These are phyloP conservation scores for Thielaviopsis ethacetica DNA, from an alignment of 2,329 filamentous ascomycete species.

Conservation along the genomic window DNA sequence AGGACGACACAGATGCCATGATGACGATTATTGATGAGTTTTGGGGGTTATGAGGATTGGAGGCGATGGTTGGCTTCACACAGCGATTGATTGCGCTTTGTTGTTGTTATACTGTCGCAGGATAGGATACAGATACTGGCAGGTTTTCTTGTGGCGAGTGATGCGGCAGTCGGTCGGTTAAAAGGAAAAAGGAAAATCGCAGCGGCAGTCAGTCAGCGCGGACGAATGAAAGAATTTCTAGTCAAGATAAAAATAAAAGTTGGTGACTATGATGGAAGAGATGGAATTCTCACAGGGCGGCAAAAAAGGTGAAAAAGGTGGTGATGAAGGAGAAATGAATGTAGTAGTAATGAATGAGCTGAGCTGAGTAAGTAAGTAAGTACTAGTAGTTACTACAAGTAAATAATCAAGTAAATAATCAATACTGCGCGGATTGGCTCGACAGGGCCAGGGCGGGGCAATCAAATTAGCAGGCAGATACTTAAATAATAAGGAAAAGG, in stretches of 20 bases:
- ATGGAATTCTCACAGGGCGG: too few relatives aligned
- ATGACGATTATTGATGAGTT: conserved; percentile 4
- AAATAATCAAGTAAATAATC: too few relatives aligned
- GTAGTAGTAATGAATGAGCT: too few relatives aligned
- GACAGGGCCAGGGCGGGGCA: not conserved
- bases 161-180: not conserved
- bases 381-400: too few relatives aligned
- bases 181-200: not conserved
- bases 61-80: not conserved
- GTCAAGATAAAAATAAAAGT: not conserved
- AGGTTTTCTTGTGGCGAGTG: not conserved
- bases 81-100: not conserved
- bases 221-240: not conserved
- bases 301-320: too few relatives aligned
- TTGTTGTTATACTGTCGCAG: not conserved
- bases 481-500: not conserved
- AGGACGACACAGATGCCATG: conserved; percentile 86
- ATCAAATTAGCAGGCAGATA: not conserved
- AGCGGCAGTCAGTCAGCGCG: not conserved
- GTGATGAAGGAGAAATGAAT: too few relatives aligned
- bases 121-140: not conserved
- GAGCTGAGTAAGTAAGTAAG: not conserved
- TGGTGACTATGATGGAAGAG: too few relatives aligned
- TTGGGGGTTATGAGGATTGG: too few relatives aligned
- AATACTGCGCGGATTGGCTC: not conserved